A percentile compares a stretch with the other conserved stretches of the same genome.
These are phyloP conservation scores for Boletus rubescentipes DNA, from an alignment of 768 basidiomycete species.

Conservation along the genomic window DNA sequence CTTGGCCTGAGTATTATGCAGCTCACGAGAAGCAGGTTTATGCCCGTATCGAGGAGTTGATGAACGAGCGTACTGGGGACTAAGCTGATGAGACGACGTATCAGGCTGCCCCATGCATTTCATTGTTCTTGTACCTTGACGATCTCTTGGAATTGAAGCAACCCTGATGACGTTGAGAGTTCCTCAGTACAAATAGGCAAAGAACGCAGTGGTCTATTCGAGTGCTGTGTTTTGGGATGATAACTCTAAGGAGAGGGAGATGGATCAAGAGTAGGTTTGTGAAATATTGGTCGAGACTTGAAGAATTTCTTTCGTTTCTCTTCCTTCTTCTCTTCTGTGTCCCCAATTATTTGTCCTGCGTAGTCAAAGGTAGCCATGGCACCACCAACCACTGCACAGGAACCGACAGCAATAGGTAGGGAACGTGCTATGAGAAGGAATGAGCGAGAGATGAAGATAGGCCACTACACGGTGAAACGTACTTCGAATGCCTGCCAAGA, in stretches of 20 bases:
- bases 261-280: conserved; percentile 22
- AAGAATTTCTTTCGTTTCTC: conserved; percentile 81
- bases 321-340: conserved; percentile 49
- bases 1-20: conserved; percentile 55
- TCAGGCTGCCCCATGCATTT: not conserved
- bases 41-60: conserved; percentile 38
- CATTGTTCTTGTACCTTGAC: conserved; percentile 4
- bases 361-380: conserved; percentile 82
- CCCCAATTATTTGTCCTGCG: conserved; percentile 61
- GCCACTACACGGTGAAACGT: conserved; percentile 18
- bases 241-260: conserved; percentile 20
- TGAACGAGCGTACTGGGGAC: conserved; percentile 15
- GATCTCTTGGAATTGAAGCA: not conserved
- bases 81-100: not conserved
- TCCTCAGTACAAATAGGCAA: not conserved
- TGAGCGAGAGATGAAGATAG: conserved; percentile 13
- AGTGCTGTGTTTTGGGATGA: conserved; percentile 4
- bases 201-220: conserved; percentile 15
- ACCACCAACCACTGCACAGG: conserved; percentile 76
- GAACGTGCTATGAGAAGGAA: conserved; percentile 63
- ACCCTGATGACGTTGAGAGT: not conserved
- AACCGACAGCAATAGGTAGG: conserved; percentile 75
- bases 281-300: conserved; percentile 57
- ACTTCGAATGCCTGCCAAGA: conserved; percentile 87
- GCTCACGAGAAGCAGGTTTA: conserved; percentile 42